A percentile compares a stretch with the other conserved stretches of the same genome.
phyloP scores from a whole-genome alignment of 805 yeast species.

The Wickerhamiella musiphila region DNA sequence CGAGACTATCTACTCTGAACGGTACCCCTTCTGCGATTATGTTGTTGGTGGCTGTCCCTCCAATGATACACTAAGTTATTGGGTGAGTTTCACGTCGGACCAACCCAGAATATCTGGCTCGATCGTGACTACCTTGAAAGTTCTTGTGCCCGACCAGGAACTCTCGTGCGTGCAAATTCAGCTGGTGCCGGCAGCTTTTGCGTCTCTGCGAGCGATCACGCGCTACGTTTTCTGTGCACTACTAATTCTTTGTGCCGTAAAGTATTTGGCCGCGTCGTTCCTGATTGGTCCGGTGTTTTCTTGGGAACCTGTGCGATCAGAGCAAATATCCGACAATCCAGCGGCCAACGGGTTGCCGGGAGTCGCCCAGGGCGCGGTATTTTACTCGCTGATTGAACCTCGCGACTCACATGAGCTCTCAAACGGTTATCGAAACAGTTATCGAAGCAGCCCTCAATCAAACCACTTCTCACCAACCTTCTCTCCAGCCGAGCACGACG shows the following conservation, averaged over 20 bases:
- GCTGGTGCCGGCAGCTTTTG: neutral
- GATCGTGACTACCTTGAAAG: neutral
- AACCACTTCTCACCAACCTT: too few species aligned
- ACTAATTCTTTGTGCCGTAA: neutral
- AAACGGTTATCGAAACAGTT: too few species aligned
- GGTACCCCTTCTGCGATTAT: neutral
- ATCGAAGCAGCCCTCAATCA: too few species aligned
- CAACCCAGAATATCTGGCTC: neutral
- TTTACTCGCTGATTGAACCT: too few species aligned
- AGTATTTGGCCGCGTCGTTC: neutral
- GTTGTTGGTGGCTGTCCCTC: neutral
- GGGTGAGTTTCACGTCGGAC: neutral
- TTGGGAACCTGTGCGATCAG: slow-evolving; percentile 1
- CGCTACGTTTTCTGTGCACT: neutral
- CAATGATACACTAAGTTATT: neutral
- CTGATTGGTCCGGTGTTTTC: neutral
- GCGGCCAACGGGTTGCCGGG: too few species aligned
- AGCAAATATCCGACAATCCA: too few species aligned
- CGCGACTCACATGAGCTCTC: too few species aligned
- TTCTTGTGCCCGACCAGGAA: neutral
- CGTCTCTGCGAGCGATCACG: neutral
- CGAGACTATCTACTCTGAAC: neutral
- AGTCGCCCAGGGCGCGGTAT: too few species aligned
- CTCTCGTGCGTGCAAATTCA: neutral
- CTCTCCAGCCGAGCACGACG: too few species aligned